phyloP scores from a whole-genome alignment of 139 green algal species.

The Chlamydomonas sp. region DNA sequence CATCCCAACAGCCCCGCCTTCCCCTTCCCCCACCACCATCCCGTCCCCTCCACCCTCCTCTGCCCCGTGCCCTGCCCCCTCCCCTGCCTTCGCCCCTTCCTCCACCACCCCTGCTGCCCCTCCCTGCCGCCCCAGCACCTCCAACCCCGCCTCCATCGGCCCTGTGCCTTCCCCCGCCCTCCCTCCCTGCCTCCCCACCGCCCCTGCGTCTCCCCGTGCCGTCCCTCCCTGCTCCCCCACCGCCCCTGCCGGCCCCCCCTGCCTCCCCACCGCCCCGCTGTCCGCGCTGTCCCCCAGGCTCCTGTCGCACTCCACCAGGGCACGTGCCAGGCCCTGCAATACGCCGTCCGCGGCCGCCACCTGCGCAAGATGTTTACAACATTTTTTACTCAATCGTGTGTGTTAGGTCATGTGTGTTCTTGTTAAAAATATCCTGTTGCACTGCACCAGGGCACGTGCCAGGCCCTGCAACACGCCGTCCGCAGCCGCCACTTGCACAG shows the following conservation, averaged over 20 bases:
- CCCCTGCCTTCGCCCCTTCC: neutral
- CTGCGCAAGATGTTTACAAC: neutral
- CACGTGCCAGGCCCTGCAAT: constrained; percentile 5
- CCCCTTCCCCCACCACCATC: neutral
- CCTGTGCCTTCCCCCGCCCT: neutral
- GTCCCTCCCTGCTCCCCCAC: neutral
- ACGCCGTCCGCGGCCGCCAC: constrained; percentile 13
- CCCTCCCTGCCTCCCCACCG: neutral
- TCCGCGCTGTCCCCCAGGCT: constrained; percentile 4
- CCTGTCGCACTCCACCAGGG: constrained; percentile 3
- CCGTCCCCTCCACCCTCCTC: neutral
- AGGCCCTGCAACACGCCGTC: constrained; percentile 9
- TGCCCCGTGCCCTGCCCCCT: neutral
- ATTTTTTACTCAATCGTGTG: no score
- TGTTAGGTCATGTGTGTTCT: no score
- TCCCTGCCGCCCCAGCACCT: neutral
- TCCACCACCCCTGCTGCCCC: neutral
- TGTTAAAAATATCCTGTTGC: neutral
- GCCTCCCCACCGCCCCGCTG: neutral
- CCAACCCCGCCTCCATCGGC: no score
- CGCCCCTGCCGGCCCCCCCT: neutral
- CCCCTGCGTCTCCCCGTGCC: no score
- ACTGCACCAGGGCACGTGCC: constrained; percentile 7
- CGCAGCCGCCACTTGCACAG: constrained; percentile 5
- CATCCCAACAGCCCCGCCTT: neutral